phyloP scores from a whole-genome alignment of 331 rosid genomes.

The Malus hybrid region DNA sequence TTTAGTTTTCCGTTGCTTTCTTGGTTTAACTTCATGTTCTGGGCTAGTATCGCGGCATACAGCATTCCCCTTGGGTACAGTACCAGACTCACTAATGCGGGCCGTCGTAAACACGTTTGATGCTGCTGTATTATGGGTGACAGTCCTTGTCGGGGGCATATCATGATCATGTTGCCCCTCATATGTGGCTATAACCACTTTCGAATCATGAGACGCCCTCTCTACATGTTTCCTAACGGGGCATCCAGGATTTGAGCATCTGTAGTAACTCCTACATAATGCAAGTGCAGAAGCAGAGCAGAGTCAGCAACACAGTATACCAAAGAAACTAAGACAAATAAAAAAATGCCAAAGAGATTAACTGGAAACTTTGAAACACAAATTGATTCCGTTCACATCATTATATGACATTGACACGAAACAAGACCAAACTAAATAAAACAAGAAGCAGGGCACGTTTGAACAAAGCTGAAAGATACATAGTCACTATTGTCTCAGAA shows the following conservation, averaged over 20 bases:
- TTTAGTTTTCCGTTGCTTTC: conserved; percentile 21
- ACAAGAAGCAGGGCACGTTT: background rate
- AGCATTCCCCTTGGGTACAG: conserved; percentile 20
- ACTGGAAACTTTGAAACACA: background rate
- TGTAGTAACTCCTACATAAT: conserved; percentile 71
- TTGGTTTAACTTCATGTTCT: conserved; percentile 14
- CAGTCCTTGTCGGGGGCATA: conserved; percentile 45
- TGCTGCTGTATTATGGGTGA: conserved; percentile 35
- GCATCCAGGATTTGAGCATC: conserved; percentile 86
- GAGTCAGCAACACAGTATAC: background rate
- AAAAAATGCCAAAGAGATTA: background rate
- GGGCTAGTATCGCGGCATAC: conserved; percentile 11
- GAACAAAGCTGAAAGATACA: background rate
- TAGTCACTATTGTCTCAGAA: background rate
- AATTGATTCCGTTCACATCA: background rate
- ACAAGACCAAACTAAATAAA: background rate
- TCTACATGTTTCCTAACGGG: conserved; percentile 19
- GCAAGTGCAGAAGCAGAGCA: conserved; percentile 5
- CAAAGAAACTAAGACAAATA: background rate
- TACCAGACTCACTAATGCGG: conserved; percentile 18
- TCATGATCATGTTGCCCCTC: conserved; percentile 79
- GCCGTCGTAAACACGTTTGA: conserved; percentile 13
- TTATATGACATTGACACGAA: background rate
- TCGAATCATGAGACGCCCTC: conserved; percentile 60
- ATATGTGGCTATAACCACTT: conserved; percentile 65